Percentiles rank a stretch among this genome's conserved stretches.
These are phyloP conservation scores for Microglena sp. DNA, from an alignment of 139 green algal genomes.

Conservation along the genomic window DNA sequence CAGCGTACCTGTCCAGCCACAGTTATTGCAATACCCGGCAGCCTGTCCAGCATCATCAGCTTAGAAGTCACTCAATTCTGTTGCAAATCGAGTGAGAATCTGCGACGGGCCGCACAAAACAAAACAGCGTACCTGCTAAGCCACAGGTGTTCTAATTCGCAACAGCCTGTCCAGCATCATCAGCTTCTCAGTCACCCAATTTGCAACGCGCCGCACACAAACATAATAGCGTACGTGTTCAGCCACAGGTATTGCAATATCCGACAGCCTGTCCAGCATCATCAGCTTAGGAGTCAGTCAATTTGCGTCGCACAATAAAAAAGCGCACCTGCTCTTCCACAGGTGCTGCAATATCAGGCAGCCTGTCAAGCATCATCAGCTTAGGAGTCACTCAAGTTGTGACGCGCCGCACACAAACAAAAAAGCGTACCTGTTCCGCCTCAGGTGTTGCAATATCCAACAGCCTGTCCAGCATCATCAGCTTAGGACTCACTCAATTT, in stretches of 20 bases:
- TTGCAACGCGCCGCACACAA: no score
- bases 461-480: constrained; percentile 42
- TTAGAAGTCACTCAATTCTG: no score
- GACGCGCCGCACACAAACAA: constrained; percentile 7
- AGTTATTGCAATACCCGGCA: constrained; percentile 34
- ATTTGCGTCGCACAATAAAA: no score
- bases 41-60: constrained; percentile 40
- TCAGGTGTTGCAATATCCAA: constrained; percentile 36
- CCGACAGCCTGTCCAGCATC: constrained; percentile 40
- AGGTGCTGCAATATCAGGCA: constrained; percentile 36
- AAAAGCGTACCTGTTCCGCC: constrained; percentile 40
- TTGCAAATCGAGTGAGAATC: no score
- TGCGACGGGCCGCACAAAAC: no score
- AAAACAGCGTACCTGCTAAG: no score
- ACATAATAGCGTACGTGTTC: no score
- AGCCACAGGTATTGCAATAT: constrained; percentile 37
- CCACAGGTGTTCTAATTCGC: no score
- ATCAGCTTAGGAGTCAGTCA: constrained; percentile 42
- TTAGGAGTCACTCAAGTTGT: no score
- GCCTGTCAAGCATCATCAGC: constrained; percentile 40
- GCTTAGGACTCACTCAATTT: no score
- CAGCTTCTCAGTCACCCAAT: no score
- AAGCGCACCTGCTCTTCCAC: constrained; percentile 47
- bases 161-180: no score
- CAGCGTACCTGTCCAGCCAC: constrained; percentile 47